Percentiles rank a stretch among this genome's conserved stretches.
Evolutionary conservation across 345 rosid genomes (phyloP).

Genomic region (Salix brachista): DNA sequence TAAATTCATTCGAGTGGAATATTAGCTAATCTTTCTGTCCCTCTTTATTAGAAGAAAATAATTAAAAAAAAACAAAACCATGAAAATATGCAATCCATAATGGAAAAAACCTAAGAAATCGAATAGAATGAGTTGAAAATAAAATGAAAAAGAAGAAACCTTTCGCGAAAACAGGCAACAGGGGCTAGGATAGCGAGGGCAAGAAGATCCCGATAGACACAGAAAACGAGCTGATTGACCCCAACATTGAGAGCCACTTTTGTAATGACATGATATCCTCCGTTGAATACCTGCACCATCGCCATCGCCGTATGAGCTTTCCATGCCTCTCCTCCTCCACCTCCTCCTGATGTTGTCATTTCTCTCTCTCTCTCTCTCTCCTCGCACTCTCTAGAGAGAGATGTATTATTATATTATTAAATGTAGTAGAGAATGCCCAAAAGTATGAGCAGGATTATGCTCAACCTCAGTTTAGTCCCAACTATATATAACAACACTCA

Average conservation of each 20-base stretch:
- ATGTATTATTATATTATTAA: too few species aligned
- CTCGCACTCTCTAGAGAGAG: too few species aligned
- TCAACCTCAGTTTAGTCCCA: too few species aligned
- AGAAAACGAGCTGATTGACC: conserved; percentile 92
- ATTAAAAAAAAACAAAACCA: background rate
- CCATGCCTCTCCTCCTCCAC: conserved; percentile 31
- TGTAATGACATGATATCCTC: conserved; percentile 95
- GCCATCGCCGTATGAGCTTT: conserved; percentile 81
- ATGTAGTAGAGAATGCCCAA: too few species aligned
- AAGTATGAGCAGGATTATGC: too few species aligned
- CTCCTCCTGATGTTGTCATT: background rate
- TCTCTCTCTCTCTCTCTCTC: too few species aligned
- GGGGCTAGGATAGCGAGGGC: conserved; percentile 90
- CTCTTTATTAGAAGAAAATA: background rate
- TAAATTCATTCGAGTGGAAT: too few species aligned
- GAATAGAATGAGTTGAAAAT: background rate
- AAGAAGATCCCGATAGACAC: conserved; percentile 87
- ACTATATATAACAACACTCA: too few species aligned
- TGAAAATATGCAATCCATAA: background rate
- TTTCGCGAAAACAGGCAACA: conserved; percentile 78
- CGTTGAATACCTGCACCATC: conserved; percentile 75
- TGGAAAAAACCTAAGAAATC: background rate
- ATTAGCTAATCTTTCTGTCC: too few species aligned
- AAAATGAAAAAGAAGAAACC: conserved; percentile 31
- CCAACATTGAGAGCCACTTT: conserved; percentile 95